phyloP scores from a whole-genome alignment of 805 yeast genomes.

The Saturnispora diversa region DNA sequence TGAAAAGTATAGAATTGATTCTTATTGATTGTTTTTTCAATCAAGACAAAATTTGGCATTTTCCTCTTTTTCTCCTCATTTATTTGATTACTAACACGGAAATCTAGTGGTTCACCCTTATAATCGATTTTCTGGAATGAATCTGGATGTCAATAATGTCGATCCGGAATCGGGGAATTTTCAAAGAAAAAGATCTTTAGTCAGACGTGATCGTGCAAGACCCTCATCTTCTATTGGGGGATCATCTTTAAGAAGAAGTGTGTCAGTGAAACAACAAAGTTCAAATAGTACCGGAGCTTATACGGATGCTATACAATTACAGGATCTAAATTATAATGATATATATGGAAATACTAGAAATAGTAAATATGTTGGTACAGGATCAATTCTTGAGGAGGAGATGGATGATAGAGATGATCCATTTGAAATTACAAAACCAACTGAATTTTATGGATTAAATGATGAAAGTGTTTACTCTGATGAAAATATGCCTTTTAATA shows the following conservation, averaged over 20 bases:
- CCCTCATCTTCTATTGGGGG: conserved; percentile 11
- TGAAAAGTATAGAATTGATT: too few relatives aligned
- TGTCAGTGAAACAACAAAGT: conserved; percentile 7
- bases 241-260: conserved; percentile 5
- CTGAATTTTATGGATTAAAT: conserved; percentile 39
- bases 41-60: too few relatives aligned
- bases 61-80: neutral
- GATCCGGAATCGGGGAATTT: conserved; percentile 31
- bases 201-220: conserved; percentile 73
- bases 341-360: too few relatives aligned
- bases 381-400: neutral
- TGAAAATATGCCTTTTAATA: conserved; percentile 24
- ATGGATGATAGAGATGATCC: conserved; percentile 4
- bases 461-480: conserved; percentile 36
- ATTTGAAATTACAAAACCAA: conserved; percentile 6
- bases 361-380: neutral
- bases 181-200: conserved; percentile 58
- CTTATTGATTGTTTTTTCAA: too few relatives aligned
- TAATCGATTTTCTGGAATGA: conserved; percentile 8
- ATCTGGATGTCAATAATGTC: neutral
- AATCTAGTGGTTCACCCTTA: conserved; percentile 14
- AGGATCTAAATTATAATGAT: neutral
- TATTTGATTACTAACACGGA: conserved; percentile 1
- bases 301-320: conserved; percentile 8
- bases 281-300: conserved; percentile 3